These are phyloP conservation scores for Gentiana macrophylla DNA, from an alignment of 257 asterid species.

Conservation along the genomic window DNA sequence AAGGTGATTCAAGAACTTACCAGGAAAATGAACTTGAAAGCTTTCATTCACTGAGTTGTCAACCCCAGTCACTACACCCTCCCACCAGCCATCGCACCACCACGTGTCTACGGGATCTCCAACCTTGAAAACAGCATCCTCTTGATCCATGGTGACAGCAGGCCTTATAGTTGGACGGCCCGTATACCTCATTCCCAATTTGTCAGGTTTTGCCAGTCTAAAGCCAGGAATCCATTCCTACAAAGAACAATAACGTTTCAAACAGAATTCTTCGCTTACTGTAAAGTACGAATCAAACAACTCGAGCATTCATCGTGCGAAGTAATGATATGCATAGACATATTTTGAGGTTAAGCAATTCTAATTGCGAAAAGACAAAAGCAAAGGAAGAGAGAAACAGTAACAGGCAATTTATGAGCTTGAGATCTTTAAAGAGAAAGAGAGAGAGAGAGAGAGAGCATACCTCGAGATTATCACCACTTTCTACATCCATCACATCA, in stretches of 20 bases:
- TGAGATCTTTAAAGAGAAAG: background rate
- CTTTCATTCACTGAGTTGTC: constrained; percentile 27
- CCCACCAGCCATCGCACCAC: constrained; percentile 99
- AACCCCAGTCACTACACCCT: constrained; percentile 54
- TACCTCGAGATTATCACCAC: constrained; percentile 70
- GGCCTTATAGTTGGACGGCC: constrained; percentile 76
- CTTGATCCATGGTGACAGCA: constrained; percentile 24
- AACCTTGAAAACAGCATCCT: constrained; percentile 30
- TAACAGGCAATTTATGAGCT: background rate
- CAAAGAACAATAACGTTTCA: constrained; percentile 8
- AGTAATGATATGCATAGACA: background rate
- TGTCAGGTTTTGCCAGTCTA: constrained; percentile 73
- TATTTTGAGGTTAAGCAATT: background rate
- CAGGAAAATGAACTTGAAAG: constrained; percentile 64
- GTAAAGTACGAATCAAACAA: background rate
- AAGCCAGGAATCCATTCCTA: constrained; percentile 83
- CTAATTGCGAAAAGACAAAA: background rate
- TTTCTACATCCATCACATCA: constrained; percentile 70
- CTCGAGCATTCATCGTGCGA: background rate
- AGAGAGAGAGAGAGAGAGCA: background rate
- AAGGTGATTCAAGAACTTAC: constrained; percentile 25
- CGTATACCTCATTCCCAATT: constrained; percentile 61
- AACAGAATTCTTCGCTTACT: background rate
- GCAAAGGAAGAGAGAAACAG: background rate
- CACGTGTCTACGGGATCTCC: constrained; percentile 88